Evolutionary conservation across 345 rosid species (phyloP), one percentile per base, ranked within the genome.

Genomic region (Limnanthes douglasii): DNA sequence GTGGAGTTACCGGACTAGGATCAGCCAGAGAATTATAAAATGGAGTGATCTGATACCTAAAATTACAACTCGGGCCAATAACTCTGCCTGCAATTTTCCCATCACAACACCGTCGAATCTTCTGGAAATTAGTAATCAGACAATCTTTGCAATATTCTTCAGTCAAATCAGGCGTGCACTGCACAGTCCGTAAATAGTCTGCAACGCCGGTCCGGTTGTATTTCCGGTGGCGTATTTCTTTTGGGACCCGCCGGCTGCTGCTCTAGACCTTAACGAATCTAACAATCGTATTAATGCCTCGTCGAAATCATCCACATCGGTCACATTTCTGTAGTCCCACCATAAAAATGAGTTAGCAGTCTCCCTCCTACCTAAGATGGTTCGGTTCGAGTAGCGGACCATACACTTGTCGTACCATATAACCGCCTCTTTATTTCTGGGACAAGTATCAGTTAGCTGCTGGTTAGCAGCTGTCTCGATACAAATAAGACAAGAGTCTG

Each of bases 141-240:
- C 88, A 76, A 3, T n/a, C 7, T 5, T 32, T 25, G 43, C 88
- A 73, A 1, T 65, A 62, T 15, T 5, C 0, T 15, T 22, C 45
- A 22, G 57, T 41, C 24, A 81, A 29, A 40, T 81, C 81, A 1
- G 68, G 62, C 3, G 74, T 64, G 59, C 94, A 82, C 48, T 74
- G 82, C 5, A 54, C 62, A 3, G 27, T 3, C 56, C 60, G 21
- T 39, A 64, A 21, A 61, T 5, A 6, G 31, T 50, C 27, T 18
- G 46, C 21, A 31, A 54, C 4, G 8, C 11, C 0, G 50, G 45
- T 6, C 31, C 60, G 16, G 42, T 37, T 1, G 29, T 53, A 15
- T 61, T 31, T 1, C 41, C 59, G 1, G 48, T 21, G 1, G 36
- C 58, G 38, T 56, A 66, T 11, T 54, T 50, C 39, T 38, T 51